Evolutionary conservation across 352 stramenopile genomes (phyloP), one percentile per base, ranked within the genome.

Genomic region (Pythium coloratum): DNA sequence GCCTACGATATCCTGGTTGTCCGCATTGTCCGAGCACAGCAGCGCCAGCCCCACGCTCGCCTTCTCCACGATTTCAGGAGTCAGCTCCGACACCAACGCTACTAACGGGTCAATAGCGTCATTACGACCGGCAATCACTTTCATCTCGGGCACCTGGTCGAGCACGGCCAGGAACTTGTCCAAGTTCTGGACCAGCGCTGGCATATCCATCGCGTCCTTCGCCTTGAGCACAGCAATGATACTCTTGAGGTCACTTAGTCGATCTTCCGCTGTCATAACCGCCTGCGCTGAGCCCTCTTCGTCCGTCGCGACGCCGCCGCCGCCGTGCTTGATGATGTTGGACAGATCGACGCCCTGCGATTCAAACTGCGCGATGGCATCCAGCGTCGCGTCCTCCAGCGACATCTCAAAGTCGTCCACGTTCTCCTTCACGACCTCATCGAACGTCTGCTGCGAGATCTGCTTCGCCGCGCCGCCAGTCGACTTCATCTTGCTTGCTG

Each of bases 381-480:
- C 90, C 8, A 59, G 64, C 58, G 92, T 76, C 16, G 90, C 89
- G 30, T 95, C 89, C 34, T 88, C 81, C n/a, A 78, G 64, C 2
- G 73, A 69, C 85, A 97, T 95, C 47, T 94, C 90, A 72, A 97
- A 97, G 54, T 97, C 90, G 54, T 92, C 86, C 54, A 96, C 75
- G 77, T 97, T 97, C 72, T 97, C 90, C 40, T 78, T 64, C 63
- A 97, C 90, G 72, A 77, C 88, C 64, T 97, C 89, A 69, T 97
- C 89, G 71, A 97, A 97, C 55, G 90, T 97, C 66, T 89, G 76
- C 72, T 97, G 90, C 62, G 87, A 92, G 66, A 97, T 95, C 69
- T 89, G 87, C 71, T 73, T 82, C 40, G 67, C 59, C 20, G 20
- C 20, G 0, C 20, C 20, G 20, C 20, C 20, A 24, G 20, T 24